A percentile compares a stretch with the other conserved stretches of the same genome.
Evolutionary conservation across 768 basidiomycete genomes (phyloP).

Genomic region (Russula brevipes): DNA sequence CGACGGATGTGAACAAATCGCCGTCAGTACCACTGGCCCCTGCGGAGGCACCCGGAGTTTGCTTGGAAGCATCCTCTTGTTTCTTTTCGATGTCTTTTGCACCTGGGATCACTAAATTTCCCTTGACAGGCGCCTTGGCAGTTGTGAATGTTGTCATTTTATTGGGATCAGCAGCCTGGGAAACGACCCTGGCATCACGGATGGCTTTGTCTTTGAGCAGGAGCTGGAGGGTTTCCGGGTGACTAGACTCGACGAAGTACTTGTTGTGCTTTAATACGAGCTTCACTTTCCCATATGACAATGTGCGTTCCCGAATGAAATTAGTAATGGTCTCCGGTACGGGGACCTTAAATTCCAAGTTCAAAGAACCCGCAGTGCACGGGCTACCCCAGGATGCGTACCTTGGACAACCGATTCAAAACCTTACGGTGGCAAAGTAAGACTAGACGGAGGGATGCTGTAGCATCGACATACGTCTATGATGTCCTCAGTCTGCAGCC

Average conservation of each 20-base stretch:
- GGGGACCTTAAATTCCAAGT: slow-evolving; percentile 58
- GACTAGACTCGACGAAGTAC: slow-evolving; percentile 93
- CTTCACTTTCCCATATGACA: slow-evolving; percentile 98
- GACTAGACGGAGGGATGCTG: slow-evolving; percentile 31
- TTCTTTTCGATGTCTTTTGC: slow-evolving; percentile 70
- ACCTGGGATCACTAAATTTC: slow-evolving; percentile 82
- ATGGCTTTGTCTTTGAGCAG: slow-evolving; percentile 84
- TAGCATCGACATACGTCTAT: slow-evolving; percentile 68
- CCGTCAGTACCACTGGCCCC: slow-evolving; percentile 44
- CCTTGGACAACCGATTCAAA: slow-evolving; percentile 77
- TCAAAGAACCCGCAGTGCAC: slow-evolving; percentile 2
- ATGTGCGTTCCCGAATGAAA: slow-evolving; percentile 88
- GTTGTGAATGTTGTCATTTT: slow-evolving; percentile 74
- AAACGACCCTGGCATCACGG: slow-evolving; percentile 73
- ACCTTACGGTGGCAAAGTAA: slow-evolving; percentile 46
- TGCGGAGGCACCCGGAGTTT: slow-evolving; percentile 29
- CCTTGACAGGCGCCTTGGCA: slow-evolving; percentile 75
- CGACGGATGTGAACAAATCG: slow-evolving; percentile 92
- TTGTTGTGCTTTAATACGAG: slow-evolving; percentile 97
- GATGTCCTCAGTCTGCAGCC: slow-evolving; percentile 95
- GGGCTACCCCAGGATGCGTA: slow-evolving; percentile 29
- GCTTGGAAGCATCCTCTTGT: slow-evolving; percentile 50
- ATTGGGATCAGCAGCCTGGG: slow-evolving; percentile 68
- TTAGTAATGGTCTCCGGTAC: slow-evolving; percentile 81
- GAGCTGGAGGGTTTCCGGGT: slow-evolving; percentile 86